Evolutionary conservation across 1,284 basidiomycete genomes (phyloP), one percentile per base, ranked within the genome.

Genomic region (Cryptococcus sp.): DNA sequence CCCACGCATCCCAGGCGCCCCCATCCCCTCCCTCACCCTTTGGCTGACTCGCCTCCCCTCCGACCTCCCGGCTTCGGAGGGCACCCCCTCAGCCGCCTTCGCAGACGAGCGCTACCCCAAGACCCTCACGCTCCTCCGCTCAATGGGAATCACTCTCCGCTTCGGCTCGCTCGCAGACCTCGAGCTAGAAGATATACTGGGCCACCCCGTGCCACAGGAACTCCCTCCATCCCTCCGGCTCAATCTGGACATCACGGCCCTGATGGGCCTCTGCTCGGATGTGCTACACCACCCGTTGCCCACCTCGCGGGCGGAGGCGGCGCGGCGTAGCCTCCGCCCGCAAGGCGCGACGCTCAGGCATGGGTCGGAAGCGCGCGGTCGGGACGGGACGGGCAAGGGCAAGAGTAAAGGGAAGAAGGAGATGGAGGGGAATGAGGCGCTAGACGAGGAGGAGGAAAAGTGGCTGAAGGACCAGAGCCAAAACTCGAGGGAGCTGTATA

Each of bases 211-310:
- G 4, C 46, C 53, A 0, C 33, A 20, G 28, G 21, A 52, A 13
- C 55, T 81, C 11, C 51, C 73, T 18, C 86, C 88, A 0, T 86
- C 85, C 0, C 61, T 69, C 3, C 78, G 79, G 46, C 79, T 92
- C 72, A 91, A 90, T 65, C 80, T 91, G 42, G 90, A 92, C 71
- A 80, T 91, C 9, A 91, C 89, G 0, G 80, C 87, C 0, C 82
- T 92, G 50, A 87, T 92, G 60, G 89, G 89, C 0, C 81, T 93
- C 24, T 83, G 89, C 36, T 89, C 88, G 4, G 89, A 92, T 64
- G 82, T 90, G 42, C 85, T 88, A 0, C 89, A 92, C 70, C 80
- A 87, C 0, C 79, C 82, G 0, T 77, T 91, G 0, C 89, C 89
- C 0, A 45, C 55, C 0, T 80, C 80, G 1, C 65, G 79, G 0